A percentile compares a stretch with the other conserved stretches of the same genome.
Conservation (phyloP, 78 protist genomes). For the Dictyostelium firmibasis region DNA sequence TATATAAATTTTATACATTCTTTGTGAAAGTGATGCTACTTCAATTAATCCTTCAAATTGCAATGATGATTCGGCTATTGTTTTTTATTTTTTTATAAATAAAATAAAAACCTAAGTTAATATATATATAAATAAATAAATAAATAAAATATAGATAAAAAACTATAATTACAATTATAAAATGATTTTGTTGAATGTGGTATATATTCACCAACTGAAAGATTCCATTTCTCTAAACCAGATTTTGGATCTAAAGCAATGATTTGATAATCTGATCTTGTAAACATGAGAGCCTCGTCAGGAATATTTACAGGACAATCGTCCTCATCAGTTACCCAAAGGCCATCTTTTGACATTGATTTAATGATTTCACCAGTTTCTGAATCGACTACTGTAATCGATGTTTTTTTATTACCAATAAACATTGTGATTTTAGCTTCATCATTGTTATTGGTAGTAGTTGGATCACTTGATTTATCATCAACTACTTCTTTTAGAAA, state of each 20-base stretch:
- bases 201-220: constrained; percentile 53
- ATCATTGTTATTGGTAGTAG: not conserved
- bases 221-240: constrained; percentile 51
- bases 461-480: not conserved
- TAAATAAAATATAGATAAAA: not conserved
- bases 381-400: constrained; percentile 9
- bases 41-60: constrained; percentile 29
- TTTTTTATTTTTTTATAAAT: not conserved
- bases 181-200: constrained; percentile 20
- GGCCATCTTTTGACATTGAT: constrained; percentile 6
- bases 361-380: constrained; percentile 23
- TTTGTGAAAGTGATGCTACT: not conserved
- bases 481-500: not conserved
- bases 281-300: not conserved
- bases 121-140: not conserved
- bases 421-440: not conserved
- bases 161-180: not conserved
- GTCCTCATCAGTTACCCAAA: constrained; percentile 11
- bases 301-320: constrained; percentile 12
- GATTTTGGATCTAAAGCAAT: constrained; percentile 43
- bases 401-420: constrained; percentile 35
- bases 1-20: constrained; percentile 23
- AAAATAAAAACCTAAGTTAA: no score
- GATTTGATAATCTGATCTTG: constrained; percentile 52
- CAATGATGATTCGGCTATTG: not conserved